Base-by-base conservation (phyloP, 176 grass and related monocot species). In the Zoysia japonica region DNA sequence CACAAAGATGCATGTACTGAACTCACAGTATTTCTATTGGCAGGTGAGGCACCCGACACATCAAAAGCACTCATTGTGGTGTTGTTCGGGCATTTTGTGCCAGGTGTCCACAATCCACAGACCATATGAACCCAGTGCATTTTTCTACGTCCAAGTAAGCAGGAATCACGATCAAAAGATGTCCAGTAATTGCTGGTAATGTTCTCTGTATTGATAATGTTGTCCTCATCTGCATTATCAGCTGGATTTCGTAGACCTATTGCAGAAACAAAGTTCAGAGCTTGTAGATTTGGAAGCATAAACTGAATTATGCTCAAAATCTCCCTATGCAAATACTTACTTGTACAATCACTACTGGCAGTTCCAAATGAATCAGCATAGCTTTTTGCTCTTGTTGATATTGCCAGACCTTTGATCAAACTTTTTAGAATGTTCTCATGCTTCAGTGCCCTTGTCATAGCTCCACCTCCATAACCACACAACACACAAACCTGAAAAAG, bases 91-190 rank as follows among this genome's bases (percentile, higher is more conserved):
- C 92, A 98, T 85, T 91, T 81, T 71, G 95, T 94, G 77, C 92
- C 89, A 77, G 95, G 95, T 47, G 92, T 98, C 95, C 95, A 98
- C 5, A 98, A 80, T 41, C 90, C 88, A 87, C 95, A 98, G 81
- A 98, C 95, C 86, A 98, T 80, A 76, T 98, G 95, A 82, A 98
- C 81, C 95, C 95, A 98, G 65, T 90, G 90, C 51, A 53, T 81
- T 64, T 55, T 73, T 36, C 62, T 64, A 70, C 15, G 72, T 71
- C 82, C 76, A 80, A 86, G 36, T 74, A 88, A 41, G 78, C 88
- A 80, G 19, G 83, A 48, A 62, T 54, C 66, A 54, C 74, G 75
- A 68, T 64, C 86, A 37, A 68, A 66, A 66, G 43, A 64, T 16
- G 61, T 65, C 83, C 71, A 79, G 11, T 40, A 86, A 55, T 78